phyloP scores from a whole-genome alignment of 164 flowering plant genomes.

The grape (Vitis vinifera) region DNA sequence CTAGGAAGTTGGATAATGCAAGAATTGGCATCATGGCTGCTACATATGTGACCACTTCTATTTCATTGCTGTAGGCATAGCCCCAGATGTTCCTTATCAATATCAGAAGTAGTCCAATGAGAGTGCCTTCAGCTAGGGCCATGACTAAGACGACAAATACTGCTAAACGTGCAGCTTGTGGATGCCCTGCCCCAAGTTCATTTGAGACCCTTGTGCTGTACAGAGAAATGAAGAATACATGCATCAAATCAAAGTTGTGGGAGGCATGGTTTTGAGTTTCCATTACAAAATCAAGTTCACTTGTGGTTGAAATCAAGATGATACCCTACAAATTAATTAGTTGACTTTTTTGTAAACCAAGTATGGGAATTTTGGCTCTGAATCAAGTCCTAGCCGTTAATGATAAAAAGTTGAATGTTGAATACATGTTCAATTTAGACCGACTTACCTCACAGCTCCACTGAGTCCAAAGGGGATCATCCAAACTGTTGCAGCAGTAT shows the following conservation, averaged over 20 bases:
- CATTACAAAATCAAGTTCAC: not conserved
- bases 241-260: not conserved
- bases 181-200: conserved; percentile 77
- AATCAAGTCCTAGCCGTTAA: too few species aligned
- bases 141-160: conserved; percentile 44
- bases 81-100: conserved; percentile 62
- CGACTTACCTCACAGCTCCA: conserved; percentile 64
- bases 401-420: too few species aligned
- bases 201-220: conserved; percentile 80
- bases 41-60: conserved; percentile 55
- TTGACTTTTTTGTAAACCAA: too few species aligned
- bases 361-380: too few species aligned
- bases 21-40: conserved; percentile 72
- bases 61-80: conserved; percentile 65
- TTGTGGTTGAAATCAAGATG: too few species aligned
- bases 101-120: conserved; percentile 45
- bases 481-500: conserved; percentile 50
- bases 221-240: not conserved
- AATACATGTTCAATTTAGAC: not conserved
- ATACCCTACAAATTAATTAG: too few species aligned
- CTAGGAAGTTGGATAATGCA: conserved; percentile 62
- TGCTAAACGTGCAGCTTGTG: conserved; percentile 58
- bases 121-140: conserved; percentile 41
- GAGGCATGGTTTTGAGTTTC: not conserved
- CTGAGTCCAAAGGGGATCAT: conserved; percentile 79